Evolutionary conservation across 129 eudicot species (phyloP).

Genomic region (Sambucus nigra): DNA sequence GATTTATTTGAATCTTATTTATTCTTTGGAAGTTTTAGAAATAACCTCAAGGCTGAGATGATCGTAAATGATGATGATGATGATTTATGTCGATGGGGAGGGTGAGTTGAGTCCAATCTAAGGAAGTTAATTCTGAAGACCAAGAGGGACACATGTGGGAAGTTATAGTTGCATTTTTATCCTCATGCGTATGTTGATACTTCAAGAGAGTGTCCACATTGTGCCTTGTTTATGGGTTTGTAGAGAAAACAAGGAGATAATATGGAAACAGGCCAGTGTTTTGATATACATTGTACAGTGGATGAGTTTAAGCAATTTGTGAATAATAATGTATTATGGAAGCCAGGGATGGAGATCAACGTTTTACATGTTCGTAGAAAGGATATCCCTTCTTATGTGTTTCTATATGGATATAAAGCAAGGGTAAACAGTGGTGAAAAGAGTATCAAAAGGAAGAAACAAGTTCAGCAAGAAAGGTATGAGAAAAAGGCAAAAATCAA

Average conservation of each 20-base stretch:
- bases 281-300: conserved; percentile 78
- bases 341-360: conserved; percentile 75
- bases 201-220: conserved; percentile 52
- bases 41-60: conserved; percentile 76
- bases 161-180: conserved; percentile 85
- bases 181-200: conserved; percentile 65
- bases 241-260: conserved; percentile 73
- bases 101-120: conserved; percentile 92
- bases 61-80: conserved; percentile 59
- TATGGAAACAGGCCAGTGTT: conserved; percentile 79
- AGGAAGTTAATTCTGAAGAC: conserved; percentile 86
- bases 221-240: conserved; percentile 89
- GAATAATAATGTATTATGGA: conserved; percentile 60
- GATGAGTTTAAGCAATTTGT: conserved; percentile 76
- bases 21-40: conserved; percentile 76
- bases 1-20: conserved; percentile 68
- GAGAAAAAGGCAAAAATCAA: no score
- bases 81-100: conserved; percentile 86
- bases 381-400: conserved; percentile 58
- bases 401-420: conserved; percentile 49
- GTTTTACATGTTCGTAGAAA: conserved; percentile 77
- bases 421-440: no score
- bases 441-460: no score
- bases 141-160: conserved; percentile 74
- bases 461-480: no score